These are phyloP conservation scores for Ophiostoma ips DNA, from an alignment of 2,329 filamentous ascomycete species.

Conservation along the genomic window DNA sequence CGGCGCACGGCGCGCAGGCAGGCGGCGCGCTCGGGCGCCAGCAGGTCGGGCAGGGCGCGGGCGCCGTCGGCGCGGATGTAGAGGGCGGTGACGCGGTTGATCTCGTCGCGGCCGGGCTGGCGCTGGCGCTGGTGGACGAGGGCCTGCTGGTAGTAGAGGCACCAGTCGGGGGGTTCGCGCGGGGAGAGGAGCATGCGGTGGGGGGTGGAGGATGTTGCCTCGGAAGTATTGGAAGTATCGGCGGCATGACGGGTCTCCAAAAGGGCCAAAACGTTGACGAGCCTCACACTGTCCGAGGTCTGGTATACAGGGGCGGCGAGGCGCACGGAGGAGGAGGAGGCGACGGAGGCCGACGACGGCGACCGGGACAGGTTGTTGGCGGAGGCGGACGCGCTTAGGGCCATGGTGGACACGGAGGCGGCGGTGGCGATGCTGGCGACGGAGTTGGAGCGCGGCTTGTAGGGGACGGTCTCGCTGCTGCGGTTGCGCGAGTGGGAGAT, in stretches of 20 bases:
- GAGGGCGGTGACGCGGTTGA: conserved; percentile 22
- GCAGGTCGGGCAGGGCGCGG: conserved; percentile 23
- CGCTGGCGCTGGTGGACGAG: not conserved
- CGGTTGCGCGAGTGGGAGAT: not conserved
- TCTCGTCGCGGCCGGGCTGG: conserved; percentile 29
- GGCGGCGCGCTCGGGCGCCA: conserved; percentile 23
- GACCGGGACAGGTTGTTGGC: conserved; percentile 18
- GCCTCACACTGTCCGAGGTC: conserved; percentile 19
- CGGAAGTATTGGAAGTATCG: no score
- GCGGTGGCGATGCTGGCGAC: conserved; percentile 6
- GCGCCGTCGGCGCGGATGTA: conserved; percentile 24
- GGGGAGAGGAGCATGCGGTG: not conserved
- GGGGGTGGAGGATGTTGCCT: no score
- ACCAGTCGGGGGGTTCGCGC: not conserved
- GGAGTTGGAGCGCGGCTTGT: conserved; percentile 6
- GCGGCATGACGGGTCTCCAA: conserved; percentile 16
- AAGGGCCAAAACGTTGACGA: conserved; percentile 22
- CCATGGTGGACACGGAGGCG: conserved; percentile 2
- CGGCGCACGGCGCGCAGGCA: conserved; percentile 26
- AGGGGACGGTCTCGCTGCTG: not conserved
- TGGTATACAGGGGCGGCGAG: no score
- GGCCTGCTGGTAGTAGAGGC: conserved; percentile 10
- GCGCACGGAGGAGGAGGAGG: no score
- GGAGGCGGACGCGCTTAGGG: conserved; percentile 1
- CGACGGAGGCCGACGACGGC: no score